Conservation (phyloP, 2,329 filamentous ascomycete species). For the Fusarium liriodendri region DNA sequence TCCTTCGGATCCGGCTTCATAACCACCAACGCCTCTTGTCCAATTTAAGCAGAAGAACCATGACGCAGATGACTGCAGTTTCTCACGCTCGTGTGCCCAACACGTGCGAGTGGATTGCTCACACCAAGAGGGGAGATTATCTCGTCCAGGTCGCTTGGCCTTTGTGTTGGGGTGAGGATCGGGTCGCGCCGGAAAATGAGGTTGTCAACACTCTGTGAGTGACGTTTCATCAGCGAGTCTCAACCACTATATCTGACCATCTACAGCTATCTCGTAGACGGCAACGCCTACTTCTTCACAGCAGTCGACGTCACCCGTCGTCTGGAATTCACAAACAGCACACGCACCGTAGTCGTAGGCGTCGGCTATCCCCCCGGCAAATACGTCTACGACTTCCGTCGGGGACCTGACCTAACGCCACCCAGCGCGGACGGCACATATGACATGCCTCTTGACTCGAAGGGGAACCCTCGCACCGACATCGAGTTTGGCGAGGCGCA, state of each 20-base stretch:
- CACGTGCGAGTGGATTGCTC: constrained; percentile 41
- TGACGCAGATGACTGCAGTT: constrained; percentile 19
- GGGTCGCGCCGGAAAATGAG: constrained; percentile 36
- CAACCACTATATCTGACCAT: background rate
- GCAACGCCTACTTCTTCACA: constrained; percentile 50
- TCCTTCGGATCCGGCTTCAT: constrained; percentile 21
- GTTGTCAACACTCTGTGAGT: constrained; percentile 43
- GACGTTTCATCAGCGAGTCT: background rate
- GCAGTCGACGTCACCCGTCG: constrained; percentile 46
- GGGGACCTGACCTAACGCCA: constrained; percentile 48
- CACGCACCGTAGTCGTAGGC: constrained; percentile 46
- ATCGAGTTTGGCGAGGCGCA: constrained; percentile 55
- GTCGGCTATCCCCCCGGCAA: constrained; percentile 47
- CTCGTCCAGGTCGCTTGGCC: constrained; percentile 48
- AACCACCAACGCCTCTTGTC: background rate
- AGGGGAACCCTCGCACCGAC: constrained; percentile 41
- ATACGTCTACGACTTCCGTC: constrained; percentile 45
- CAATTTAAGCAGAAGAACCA: background rate
- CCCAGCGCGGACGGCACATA: constrained; percentile 36
- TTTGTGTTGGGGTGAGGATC: constrained; percentile 43
- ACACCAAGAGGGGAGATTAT: constrained; percentile 45
- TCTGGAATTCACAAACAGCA: constrained; percentile 40
- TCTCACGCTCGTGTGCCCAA: constrained; percentile 41
- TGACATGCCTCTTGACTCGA: constrained; percentile 36
- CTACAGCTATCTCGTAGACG: constrained; percentile 48